phyloP scores from a whole-genome alignment of 2,329 filamentous ascomycete genomes.

The Claviceps maximensis region DNA sequence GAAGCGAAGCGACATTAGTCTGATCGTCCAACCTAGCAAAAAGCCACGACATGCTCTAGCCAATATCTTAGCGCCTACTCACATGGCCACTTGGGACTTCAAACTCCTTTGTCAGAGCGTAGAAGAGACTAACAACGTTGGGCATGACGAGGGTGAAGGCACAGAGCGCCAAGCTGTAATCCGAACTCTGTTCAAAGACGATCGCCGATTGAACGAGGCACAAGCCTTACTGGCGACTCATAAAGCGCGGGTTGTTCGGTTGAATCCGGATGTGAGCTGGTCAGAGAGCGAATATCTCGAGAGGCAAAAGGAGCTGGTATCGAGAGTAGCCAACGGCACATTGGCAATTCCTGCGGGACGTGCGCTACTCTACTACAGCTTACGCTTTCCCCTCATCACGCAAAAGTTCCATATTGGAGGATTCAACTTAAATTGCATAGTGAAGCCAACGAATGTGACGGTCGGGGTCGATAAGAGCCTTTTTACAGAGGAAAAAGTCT shows the following conservation, averaged over 20 bases:
- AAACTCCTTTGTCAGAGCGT: slow-evolving; percentile 60
- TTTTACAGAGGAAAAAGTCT: slow-evolving; percentile 92
- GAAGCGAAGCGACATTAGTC: slow-evolving; percentile 67
- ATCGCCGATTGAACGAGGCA: slow-evolving; percentile 79
- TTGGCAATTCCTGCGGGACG: slow-evolving; percentile 80
- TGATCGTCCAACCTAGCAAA: slow-evolving; percentile 38
- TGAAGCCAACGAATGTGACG: slow-evolving; percentile 83
- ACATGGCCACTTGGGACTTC: slow-evolving; percentile 59
- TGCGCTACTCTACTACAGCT: slow-evolving; percentile 76
- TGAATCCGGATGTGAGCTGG: slow-evolving; percentile 62
- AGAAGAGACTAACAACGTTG: slow-evolving; percentile 44
- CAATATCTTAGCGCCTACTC: slow-evolving; percentile 40
- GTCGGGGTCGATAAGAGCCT: slow-evolving; percentile 81
- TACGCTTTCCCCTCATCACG: slow-evolving; percentile 76
- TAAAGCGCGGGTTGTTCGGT: slow-evolving; percentile 64
- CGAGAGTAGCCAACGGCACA: slow-evolving; percentile 74
- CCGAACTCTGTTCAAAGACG: slow-evolving; percentile 77
- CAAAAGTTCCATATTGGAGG: slow-evolving; percentile 83
- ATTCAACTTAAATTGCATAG: slow-evolving; percentile 82
- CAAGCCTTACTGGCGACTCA: slow-evolving; percentile 74
- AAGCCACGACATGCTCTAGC: slow-evolving; percentile 18
- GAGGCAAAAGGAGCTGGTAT: slow-evolving; percentile 80
- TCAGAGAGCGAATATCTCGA: slow-evolving; percentile 80
- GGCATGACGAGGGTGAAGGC: slow-evolving; percentile 68
- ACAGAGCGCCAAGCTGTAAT: slow-evolving; percentile 75